Evolutionary conservation across 352 stramenopile species (phyloP).

Genomic region (Pythium plurisporium): DNA sequence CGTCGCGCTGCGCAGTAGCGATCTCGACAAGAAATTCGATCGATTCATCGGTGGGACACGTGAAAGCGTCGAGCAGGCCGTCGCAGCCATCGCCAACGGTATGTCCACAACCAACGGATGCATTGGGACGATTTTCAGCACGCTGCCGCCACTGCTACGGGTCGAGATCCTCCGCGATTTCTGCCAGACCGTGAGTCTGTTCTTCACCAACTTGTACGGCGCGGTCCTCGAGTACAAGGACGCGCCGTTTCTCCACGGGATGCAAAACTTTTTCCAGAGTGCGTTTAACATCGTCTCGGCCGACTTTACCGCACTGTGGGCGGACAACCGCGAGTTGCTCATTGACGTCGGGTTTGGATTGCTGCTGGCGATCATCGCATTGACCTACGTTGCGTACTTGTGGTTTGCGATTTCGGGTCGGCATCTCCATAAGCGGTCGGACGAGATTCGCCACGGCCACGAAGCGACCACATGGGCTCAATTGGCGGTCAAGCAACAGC

Average conservation of each 20-base stretch:
- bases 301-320: conserved; percentile 20
- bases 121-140: no score
- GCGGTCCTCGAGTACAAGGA: conserved; percentile 18
- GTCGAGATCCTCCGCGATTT: conserved; percentile 49
- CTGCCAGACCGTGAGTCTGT: conserved; percentile 32
- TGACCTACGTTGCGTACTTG: conserved; percentile 35
- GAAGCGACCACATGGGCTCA: conserved; percentile 36
- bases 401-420: conserved; percentile 36
- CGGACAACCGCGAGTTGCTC: neutral
- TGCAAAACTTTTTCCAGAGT: conserved; percentile 18
- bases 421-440: conserved; percentile 31
- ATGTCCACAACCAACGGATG: conserved; percentile 6
- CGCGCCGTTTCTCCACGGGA: conserved; percentile 1
- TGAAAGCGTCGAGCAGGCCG: conserved; percentile 25
- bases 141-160: conserved; percentile 37
- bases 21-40: conserved; percentile 25
- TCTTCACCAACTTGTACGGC: conserved; percentile 39
- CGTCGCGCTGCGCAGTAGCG: conserved; percentile 20
- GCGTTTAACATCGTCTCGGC: conserved; percentile 29
- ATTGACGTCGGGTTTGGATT: conserved; percentile 24
- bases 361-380: conserved; percentile 26
- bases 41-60: conserved; percentile 22
- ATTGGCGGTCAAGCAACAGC: conserved; percentile 29
- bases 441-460: conserved; percentile 44
- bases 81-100: conserved; percentile 22